Base-by-base conservation (phyloP, 768 basidiomycete genomes). In the Chlorophyllum brunneum region DNA sequence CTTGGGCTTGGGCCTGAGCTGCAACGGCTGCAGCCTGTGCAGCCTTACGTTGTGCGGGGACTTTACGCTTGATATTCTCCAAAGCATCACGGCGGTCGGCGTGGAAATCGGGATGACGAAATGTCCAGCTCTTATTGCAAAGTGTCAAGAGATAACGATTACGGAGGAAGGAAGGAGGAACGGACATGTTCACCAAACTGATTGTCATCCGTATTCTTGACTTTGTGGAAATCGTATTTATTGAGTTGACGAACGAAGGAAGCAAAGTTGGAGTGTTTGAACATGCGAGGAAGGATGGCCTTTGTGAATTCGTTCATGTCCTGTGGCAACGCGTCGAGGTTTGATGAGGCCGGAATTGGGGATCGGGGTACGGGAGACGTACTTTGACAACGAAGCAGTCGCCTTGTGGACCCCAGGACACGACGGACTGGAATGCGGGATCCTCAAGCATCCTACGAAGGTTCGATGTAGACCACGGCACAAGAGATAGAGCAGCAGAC, bases 261-360 rank as follows among this genome's bases (percentile, higher is more conserved):
- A 26, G 92, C 92, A 67, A 95, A 95, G 64, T 95, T 95, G 5
- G 88, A 92, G 65, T 95, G 92, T 67, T 95, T 94, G 82, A 95
- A 95, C 77, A 93, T 84, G 31, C 88, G 85, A 5, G 92, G 92
- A 6, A 95, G 79, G 65, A 95, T 88, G 23, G 75, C 82, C 68
- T 92, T 93, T 31, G 93, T 94, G 70, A 95, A 95, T 61, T 93
- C 92, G 70, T 92, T 95, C 89, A 95, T 95, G 74, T 95, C 93
- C 71, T 74, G 38, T n/a, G n/a, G 6, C 15, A 18, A 37, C 22
- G 23, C 24, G 44, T 29, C 39, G 43, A 29, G 24, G 7, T 38
- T 22, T 15, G 26, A 22, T 13, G 10, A 45, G n/a, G 24, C 37
- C 42, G 9, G 42, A 47, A 43, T n/a, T 13, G 16, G 38, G 18